Evolutionary conservation across 2,329 filamentous ascomycete genomes (phyloP), one percentile per base, ranked within the genome.

Genomic region (Aureobasidium namibiae): DNA sequence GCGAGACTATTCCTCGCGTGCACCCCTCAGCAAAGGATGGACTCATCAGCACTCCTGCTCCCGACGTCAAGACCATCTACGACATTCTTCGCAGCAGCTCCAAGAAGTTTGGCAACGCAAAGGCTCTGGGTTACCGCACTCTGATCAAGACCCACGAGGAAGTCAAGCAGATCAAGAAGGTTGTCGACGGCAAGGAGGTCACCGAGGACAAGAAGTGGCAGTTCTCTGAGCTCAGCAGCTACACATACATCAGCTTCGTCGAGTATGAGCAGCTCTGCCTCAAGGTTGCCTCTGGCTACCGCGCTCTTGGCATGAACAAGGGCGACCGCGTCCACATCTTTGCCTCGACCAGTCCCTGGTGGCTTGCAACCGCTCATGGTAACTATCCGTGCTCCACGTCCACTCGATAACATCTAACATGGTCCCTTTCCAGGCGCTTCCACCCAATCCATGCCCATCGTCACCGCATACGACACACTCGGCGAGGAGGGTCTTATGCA

Each of bases 381-480:
- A 31, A 48, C 24, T 11, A 7, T 8, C 10, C 18, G 24, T 18
- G 2, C 41, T 6, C 7, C 21, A 0, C 8, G 14, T 9, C 10
- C 29, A 31, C 10, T 31, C 29, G 1, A 8, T 21, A 3, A 11
- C 4, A 5, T 4, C 31, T 56, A 6, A 44, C 31, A 56, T 29
- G 39, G 6, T 13, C 7, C 34, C 33, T 31, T 3, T 10, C 90
- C 95, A 71, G 84, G 78, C 78, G 87, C 83, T 59, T 75, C 85
- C 21, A 92, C 91, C 16, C 92, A 97, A 74, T 92, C 89, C 45
- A 84, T 96, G 72, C 85, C 89, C 61, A 92, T 96, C 65, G 92
- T 96, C 53, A 97, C 92, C 46, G 91, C 92, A 53, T 96, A 96
- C 74, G 92, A 96, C 73, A 95, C 91, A 31, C 86, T 96, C 45